Evolutionary conservation across 2,329 filamentous ascomycete species (phyloP), one percentile per base, ranked within the genome.

Genomic region (Rhytidhysteron rufulum): DNA sequence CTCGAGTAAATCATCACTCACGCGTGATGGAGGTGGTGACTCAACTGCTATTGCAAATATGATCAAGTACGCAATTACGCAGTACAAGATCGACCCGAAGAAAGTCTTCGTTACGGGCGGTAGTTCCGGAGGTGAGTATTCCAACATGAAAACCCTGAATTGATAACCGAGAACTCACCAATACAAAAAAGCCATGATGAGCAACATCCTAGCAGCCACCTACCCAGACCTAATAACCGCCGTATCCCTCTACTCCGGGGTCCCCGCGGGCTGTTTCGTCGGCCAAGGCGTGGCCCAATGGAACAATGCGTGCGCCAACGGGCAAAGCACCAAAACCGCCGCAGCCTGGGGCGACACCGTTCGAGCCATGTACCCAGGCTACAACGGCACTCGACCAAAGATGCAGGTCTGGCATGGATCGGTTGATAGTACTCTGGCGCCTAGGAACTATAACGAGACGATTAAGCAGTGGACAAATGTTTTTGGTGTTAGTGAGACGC

Each of bases 331-430:
- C 37, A 62, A 67, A 17, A 70, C 70, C 0, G 65, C 70, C 2
- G 56, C 69, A 45, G 62, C 72, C 39, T 79, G 76, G 75, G 71
- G 71, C 9, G 63, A 68, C 44, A 60, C 69, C 18, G 74, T 70
- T 10, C 57, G 62, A 19, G 60, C 50, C 30, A 78, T 76, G 69
- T 72, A 77, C 48, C 71, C 73, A 0, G 71, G 67, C 3, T 79
- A 78, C 51, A 62, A 59, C 13, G 75, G 76, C 3, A 40, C 66
- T 1, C 65, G 74, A 2, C 77, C 78, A 2, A 70, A 68, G 40
- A 75, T 82, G 70, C 74, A 78, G 54, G 70, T 80, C 53, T 80
- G 74, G 64, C 78, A 81, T 53, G 78, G 78, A 30, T 72, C 69
- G 27, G 58, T 55, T 3, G 78, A 81, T 53, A 58, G 57, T 9